Evolutionary conservation across 2,329 filamentous ascomycete genomes (phyloP).

Genomic region (Neofusicoccum kwambonambiense): DNA sequence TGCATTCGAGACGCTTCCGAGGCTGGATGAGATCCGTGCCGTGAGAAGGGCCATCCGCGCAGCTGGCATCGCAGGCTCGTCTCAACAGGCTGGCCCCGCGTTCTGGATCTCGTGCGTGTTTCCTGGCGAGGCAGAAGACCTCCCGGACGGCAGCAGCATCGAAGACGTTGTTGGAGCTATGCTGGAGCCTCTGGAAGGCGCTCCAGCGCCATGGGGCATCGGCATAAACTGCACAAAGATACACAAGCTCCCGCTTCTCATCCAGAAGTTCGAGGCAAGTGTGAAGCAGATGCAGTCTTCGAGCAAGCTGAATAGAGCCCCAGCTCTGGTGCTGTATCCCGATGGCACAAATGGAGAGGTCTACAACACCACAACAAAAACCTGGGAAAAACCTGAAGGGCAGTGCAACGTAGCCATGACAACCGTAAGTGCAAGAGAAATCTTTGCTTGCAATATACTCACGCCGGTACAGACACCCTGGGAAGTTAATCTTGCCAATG

Average conservation of each 20-base stretch:
- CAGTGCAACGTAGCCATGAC: neutral
- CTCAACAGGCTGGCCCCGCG: neutral
- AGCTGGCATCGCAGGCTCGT: neutral
- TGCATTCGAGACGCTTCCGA: neutral
- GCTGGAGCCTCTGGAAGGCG: neutral
- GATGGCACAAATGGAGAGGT: slow-evolving; percentile 1
- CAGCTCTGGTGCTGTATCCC: neutral
- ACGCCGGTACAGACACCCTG: neutral
- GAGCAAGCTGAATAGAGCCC: neutral
- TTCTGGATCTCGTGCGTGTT: slow-evolving; percentile 5
- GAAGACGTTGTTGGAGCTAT: neutral
- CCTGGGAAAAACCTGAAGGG: neutral
- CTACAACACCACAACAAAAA: slow-evolving; percentile 2
- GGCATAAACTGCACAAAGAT: slow-evolving; percentile 4
- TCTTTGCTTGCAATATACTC: neutral
- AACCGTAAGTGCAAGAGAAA: neutral
- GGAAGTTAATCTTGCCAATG: neutral
- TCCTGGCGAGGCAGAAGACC: neutral
- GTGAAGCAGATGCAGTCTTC: neutral
- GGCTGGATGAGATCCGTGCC: neutral
- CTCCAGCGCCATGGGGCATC: neutral
- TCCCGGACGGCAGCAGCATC: neutral
- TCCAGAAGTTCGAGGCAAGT: neutral
- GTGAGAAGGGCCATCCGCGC: neutral
- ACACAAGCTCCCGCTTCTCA: neutral